phyloP scores from a whole-genome alignment of 306 rosid genomes.

The Cajanus cajan region DNA sequence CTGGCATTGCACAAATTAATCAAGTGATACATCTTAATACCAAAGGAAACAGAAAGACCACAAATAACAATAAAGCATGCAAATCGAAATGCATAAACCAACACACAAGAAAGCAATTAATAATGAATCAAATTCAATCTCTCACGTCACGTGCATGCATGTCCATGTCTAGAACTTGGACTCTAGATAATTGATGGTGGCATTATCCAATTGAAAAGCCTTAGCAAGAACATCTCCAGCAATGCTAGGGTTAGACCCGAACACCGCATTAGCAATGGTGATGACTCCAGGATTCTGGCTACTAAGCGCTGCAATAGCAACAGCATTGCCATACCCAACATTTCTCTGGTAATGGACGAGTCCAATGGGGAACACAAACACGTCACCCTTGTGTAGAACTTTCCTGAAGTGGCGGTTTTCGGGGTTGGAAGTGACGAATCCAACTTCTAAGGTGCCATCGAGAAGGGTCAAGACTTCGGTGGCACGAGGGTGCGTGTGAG shows the following conservation, averaged over 20 bases:
- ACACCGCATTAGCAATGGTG: slow-evolving; percentile 38
- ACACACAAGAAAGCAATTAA: not conserved
- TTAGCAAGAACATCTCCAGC: slow-evolving; percentile 17
- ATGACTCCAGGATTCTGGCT: slow-evolving; percentile 41
- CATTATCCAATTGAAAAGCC: slow-evolving; percentile 31
- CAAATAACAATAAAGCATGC: not conserved
- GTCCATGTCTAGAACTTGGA: slow-evolving; percentile 31
- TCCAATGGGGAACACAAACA: slow-evolving; percentile 44
- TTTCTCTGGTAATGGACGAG: slow-evolving; percentile 44
- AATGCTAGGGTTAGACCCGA: slow-evolving; percentile 36
- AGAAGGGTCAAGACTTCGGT: slow-evolving; percentile 37
- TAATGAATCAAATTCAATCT: not conserved
- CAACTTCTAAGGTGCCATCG: slow-evolving; percentile 39
- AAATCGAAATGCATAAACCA: not conserved
- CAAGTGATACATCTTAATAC: not conserved
- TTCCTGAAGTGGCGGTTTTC: slow-evolving; percentile 30
- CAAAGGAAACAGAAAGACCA: not conserved
- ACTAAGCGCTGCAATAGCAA: slow-evolving; percentile 43
- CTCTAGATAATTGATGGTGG: not conserved
- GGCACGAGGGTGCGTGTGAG: slow-evolving; percentile 46
- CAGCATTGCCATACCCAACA: slow-evolving; percentile 26
- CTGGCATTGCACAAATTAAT: not conserved
- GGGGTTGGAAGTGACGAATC: slow-evolving; percentile 46
- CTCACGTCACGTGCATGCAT: too few relatives aligned
- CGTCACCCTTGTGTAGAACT: slow-evolving; percentile 39